These are phyloP conservation scores for Verticillium tricorpus DNA, from an alignment of 2,329 filamentous ascomycete species.

Conservation along the genomic window DNA sequence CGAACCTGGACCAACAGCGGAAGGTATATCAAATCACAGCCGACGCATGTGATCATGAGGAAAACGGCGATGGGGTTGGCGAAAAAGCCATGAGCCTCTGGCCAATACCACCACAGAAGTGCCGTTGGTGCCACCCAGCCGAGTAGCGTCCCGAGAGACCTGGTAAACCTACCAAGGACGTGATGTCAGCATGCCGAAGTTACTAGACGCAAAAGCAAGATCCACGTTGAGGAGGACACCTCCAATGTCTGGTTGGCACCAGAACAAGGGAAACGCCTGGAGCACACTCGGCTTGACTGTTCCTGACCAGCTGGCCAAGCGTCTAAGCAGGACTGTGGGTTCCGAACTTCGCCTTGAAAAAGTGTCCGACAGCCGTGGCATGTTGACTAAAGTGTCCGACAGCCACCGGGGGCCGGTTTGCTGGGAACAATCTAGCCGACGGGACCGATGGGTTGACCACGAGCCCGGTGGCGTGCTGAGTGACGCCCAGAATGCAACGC, in stretches of 20 bases:
- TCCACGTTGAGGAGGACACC: not conserved
- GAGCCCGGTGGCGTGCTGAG: not conserved
- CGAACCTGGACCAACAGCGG: constrained; percentile 35
- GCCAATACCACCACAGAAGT: constrained; percentile 46
- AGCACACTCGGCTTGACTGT: not conserved
- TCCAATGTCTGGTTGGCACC: not conserved
- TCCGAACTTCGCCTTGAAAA: not conserved
- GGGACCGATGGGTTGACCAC: not conserved
- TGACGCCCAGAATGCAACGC: not conserved
- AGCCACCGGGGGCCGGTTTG: not conserved
- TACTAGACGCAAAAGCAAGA: not conserved
- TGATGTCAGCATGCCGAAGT: constrained; percentile 4
- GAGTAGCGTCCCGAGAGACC: constrained; percentile 35
- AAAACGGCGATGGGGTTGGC: constrained; percentile 36
- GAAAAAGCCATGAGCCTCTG: constrained; percentile 44
- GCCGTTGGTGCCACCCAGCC: constrained; percentile 33
- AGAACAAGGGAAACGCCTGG: not conserved
- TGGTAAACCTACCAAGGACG: constrained; percentile 30
- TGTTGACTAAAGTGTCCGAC: not conserved
- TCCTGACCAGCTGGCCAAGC: not conserved
- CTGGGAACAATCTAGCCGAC: not conserved
- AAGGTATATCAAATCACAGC: constrained; percentile 40
- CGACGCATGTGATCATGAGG: constrained; percentile 31
- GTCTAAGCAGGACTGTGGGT: too few species aligned
- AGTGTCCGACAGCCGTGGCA: not conserved